These are phyloP conservation scores for Fraxinus latifolia DNA, from an alignment of 305 asterid species.

Conservation along the genomic window DNA sequence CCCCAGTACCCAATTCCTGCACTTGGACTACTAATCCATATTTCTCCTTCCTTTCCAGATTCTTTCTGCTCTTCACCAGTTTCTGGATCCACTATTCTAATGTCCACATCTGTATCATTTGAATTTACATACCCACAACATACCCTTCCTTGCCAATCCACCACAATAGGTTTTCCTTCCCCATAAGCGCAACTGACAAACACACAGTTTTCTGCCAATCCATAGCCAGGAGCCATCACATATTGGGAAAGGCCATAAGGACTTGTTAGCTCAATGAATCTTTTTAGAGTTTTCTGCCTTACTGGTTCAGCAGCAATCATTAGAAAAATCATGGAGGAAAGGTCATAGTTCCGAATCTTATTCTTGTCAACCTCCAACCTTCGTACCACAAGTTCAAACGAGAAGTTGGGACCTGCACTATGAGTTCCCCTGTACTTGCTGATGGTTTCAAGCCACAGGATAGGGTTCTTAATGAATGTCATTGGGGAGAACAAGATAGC, in stretches of 20 bases:
- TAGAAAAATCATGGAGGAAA: slow-evolving; percentile 62
- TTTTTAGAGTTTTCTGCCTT: slow-evolving; percentile 58
- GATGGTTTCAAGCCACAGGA: slow-evolving; percentile 63
- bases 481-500: slow-evolving; percentile 69
- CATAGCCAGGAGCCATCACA: slow-evolving; percentile 81
- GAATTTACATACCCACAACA: slow-evolving; percentile 55
- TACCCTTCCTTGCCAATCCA: slow-evolving; percentile 85
- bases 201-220: slow-evolving; percentile 85
- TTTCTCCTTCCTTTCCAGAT: slow-evolving; percentile 67
- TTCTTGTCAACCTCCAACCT: slow-evolving; percentile 56
- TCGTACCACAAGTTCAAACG: slow-evolving; percentile 62
- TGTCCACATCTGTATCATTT: slow-evolving; percentile 47
- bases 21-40: slow-evolving; percentile 84
- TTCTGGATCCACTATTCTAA: slow-evolving; percentile 61
- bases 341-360: slow-evolving; percentile 43
- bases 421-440: slow-evolving; percentile 65
- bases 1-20: slow-evolving; percentile 84
- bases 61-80: slow-evolving; percentile 41
- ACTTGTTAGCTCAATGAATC: slow-evolving; percentile 53
- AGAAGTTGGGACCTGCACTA: slow-evolving; percentile 83
- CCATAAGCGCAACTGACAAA: slow-evolving; percentile 77
- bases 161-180: slow-evolving; percentile 53
- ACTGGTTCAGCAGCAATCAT: slow-evolving; percentile 91
- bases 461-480: slow-evolving; percentile 79
- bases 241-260: slow-evolving; percentile 66